Base-by-base conservation (phyloP, 1,284 basidiomycete species). In the Lignosus rhinocerotis region DNA sequence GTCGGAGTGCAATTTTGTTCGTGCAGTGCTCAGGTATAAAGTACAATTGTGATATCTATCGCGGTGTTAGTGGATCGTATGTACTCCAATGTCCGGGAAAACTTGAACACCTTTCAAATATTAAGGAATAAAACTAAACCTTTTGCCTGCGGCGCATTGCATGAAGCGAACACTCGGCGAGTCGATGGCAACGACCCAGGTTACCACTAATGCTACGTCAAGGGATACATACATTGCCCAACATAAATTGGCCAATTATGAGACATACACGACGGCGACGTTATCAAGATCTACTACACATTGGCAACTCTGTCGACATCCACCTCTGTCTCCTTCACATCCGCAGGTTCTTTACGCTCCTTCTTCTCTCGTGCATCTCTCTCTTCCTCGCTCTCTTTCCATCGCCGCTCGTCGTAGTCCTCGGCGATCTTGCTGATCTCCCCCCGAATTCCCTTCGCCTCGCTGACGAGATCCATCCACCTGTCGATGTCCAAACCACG, bases 81-180 rank as follows among this genome's bases (percentile, higher is more conserved):
- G n/a, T n/a, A n/a, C n/a, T n/a, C n/a, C n/a, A n/a, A n/a, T n/a
- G n/a, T n/a, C n/a, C n/a, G n/a, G n/a, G n/a, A n/a, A n/a, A n/a
- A n/a, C n/a, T n/a, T n/a, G n/a, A n/a, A n/a, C n/a, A n/a, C n/a
- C n/a, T n/a, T n/a, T n/a, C n/a, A n/a, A n/a, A n/a, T n/a, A n/a
- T n/a, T n/a, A n/a, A n/a, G n/a, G n/a, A n/a, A n/a, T n/a, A n/a
- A n/a, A n/a, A n/a, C n/a, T n/a, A n/a, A n/a, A n/a, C n/a, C n/a
- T n/a, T n/a, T n/a, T n/a, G n/a, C n/a, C n/a, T n/a, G n/a, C n/a
- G n/a, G n/a, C n/a, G n/a, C n/a, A n/a, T n/a, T n/a, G n/a, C n/a
- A n/a, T n/a, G n/a, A n/a, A n/a, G n/a, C n/a, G 84, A 87, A 87
- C 85, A 80, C 84, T 82, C 84, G 84, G 85, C 84, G 84, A 84